Evolutionary conservation across 345 rosid species (phyloP).

Genomic region (Pistacia vera): DNA sequence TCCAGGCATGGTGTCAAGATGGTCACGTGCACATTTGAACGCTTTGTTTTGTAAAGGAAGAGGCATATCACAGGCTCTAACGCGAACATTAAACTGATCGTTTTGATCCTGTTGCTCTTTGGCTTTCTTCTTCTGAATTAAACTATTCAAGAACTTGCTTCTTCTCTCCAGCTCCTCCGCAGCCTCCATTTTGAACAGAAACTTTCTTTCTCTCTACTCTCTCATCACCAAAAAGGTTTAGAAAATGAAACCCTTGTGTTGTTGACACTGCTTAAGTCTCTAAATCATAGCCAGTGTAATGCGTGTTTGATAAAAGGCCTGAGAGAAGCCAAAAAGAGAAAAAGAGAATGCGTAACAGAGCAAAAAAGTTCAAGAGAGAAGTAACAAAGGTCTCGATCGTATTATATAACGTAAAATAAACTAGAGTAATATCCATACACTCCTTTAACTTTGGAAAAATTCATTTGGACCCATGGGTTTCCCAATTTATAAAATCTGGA

Average conservation of each 20-base stretch:
- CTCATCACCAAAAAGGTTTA: conserved; percentile 30
- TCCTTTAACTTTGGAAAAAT: too few relatives aligned
- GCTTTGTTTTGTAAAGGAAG: conserved; percentile 66
- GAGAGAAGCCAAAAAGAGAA: conserved; percentile 7
- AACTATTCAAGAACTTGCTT: conserved; percentile 81
- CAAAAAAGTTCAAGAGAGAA: background rate
- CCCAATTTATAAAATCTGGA: too few relatives aligned
- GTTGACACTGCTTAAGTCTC: background rate
- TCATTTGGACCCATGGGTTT: too few relatives aligned
- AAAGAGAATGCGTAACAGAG: background rate
- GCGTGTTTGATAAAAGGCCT: conserved; percentile 38
- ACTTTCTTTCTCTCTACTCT: conserved; percentile 7
- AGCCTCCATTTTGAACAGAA: conserved; percentile 54
- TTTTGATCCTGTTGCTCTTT: conserved; percentile 59
- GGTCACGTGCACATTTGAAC: conserved; percentile 74
- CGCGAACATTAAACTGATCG: conserved; percentile 59
- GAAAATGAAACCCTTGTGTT: background rate
- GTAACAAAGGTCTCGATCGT: conserved; percentile 3
- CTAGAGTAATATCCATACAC: too few relatives aligned
- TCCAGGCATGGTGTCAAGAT: conserved; percentile 71
- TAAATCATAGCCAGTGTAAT: conserved; percentile 20
- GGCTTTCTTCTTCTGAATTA: conserved; percentile 92
- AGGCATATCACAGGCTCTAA: conserved; percentile 93
- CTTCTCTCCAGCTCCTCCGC: conserved; percentile 93
- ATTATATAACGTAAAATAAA: background rate